Evolutionary conservation across 345 rosid species (phyloP), one percentile per base, ranked within the genome.

Genomic region (Tarenaya hassleriana): DNA sequence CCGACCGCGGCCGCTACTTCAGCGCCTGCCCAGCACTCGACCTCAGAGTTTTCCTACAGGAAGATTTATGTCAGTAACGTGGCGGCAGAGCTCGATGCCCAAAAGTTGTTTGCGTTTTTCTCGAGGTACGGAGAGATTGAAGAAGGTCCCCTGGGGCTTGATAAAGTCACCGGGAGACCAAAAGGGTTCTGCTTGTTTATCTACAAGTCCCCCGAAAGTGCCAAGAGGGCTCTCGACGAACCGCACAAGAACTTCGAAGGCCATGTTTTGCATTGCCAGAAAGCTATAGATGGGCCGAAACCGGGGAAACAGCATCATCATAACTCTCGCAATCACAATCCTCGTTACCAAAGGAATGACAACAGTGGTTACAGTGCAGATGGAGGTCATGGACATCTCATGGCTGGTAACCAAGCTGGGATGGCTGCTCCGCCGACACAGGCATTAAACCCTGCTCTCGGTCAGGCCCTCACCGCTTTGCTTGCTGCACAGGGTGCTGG

Each of bases 391-490:
- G 90, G 88, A 21, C 94, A 88, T 60, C 66, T 82, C 64, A 84
- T 88, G 94, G 82, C 79, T 5, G 81, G 79, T 5, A 72, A 67
- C 48, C 74, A 75, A 14, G 58, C 68, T 16, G 79, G 63, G 16
- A 69, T 75, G 55, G 73, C 80, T n/a, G 69, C 80, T 63, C 74
- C 75, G 16, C 72, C 76, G 12, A 75, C 74, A 0, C 94, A 75
- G 31, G 75, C 67, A 8, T 29, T 90, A 46, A 80, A 80, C 68
- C 97, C 97, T 0, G 88, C 90, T 0, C 73, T 91, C 39, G 96
- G 92, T 10, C 98, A 91, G 60, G 98, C 98, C 1, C 62, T 91
- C 64, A 80, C 97, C 0, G 95, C 98, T 1, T 67, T 91, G 69
- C 69, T 91, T 40, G 78, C 94, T 1, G 32, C 82, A 2, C 95